Percentiles rank a stretch among this genome's conserved stretches.
phyloP scores from a whole-genome alignment of 2,329 filamentous ascomycete species.

The Exophiala spinifera region DNA sequence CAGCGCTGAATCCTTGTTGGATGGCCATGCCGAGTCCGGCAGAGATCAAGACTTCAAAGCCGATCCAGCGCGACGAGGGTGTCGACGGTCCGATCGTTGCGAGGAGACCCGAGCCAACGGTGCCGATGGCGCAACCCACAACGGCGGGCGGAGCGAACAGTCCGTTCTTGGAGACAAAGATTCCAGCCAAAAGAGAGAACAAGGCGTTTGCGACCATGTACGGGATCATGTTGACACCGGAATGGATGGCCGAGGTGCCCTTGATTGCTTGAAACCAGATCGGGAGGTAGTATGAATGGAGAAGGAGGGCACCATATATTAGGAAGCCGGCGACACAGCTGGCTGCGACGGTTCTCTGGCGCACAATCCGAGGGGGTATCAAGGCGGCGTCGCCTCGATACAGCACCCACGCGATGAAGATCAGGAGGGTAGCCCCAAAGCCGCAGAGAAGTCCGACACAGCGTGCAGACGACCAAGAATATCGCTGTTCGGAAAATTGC shows the following conservation, averaged over 20 bases:
- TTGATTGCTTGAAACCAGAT: constrained; percentile 32
- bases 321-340: constrained; percentile 21
- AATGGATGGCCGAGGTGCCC: constrained; percentile 21
- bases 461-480: constrained; percentile 34
- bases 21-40: constrained; percentile 29
- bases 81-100: constrained; percentile 25
- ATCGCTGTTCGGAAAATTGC: constrained; percentile 12
- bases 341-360: constrained; percentile 22
- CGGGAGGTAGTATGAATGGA: constrained; percentile 31
- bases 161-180: constrained; percentile 27
- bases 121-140: constrained; percentile 26
- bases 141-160: constrained; percentile 29
- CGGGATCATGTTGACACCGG: constrained; percentile 30
- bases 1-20: constrained; percentile 25
- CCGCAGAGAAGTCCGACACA: constrained; percentile 38
- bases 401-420: constrained; percentile 34
- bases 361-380: constrained; percentile 27
- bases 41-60: constrained; percentile 30
- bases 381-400: constrained; percentile 27
- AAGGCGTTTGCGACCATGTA: constrained; percentile 22
- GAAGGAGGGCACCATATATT: constrained; percentile 27
- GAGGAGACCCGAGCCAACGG: constrained; percentile 29
- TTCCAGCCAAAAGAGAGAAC: constrained; percentile 16
- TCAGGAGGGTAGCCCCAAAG: constrained; percentile 28
- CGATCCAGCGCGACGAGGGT: constrained; percentile 29